These are phyloP conservation scores for Debaryomyces coudertii DNA, from an alignment of 1,139 yeast genomes.

Conservation along the genomic window DNA sequence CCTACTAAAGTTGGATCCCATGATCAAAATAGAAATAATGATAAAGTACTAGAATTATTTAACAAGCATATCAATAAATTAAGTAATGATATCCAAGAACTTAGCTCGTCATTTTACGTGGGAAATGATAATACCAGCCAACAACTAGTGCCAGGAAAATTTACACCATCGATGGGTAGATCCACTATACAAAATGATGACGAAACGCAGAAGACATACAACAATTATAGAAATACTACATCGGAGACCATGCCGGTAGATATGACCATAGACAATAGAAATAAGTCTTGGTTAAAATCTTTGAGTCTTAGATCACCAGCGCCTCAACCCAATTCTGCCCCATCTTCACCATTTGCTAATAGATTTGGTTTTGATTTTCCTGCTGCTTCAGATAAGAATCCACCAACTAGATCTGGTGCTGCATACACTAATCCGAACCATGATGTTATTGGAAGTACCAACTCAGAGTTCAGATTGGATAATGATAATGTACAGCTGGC, in stretches of 20 bases:
- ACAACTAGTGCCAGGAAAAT: background rate
- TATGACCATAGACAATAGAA: background rate
- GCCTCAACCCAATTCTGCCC: constrained; percentile 14
- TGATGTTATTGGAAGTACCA: background rate
- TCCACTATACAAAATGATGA: background rate
- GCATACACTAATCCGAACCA: background rate
- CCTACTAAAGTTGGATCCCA: background rate
- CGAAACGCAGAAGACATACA: background rate
- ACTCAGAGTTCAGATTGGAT: background rate
- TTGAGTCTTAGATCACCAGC: constrained; percentile 18
- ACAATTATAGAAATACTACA: background rate
- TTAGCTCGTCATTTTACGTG: background rate
- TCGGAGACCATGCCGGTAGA: background rate
- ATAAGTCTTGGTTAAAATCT: constrained; percentile 10
- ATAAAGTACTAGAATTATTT: constrained; percentile 24
- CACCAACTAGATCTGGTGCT: background rate
- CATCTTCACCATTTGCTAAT: constrained; percentile 20
- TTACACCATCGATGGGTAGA: background rate
- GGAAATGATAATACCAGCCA: background rate
- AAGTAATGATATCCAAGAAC: constrained; percentile 30
- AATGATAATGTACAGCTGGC: background rate
- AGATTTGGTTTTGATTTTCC: constrained; percentile 19
- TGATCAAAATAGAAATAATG: background rate
- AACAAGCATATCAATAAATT: constrained; percentile 27
- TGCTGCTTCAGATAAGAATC: background rate